Evolutionary conservation across 2,329 filamentous ascomycete genomes (phyloP).

Genomic region (Alternaria postmessia): DNA sequence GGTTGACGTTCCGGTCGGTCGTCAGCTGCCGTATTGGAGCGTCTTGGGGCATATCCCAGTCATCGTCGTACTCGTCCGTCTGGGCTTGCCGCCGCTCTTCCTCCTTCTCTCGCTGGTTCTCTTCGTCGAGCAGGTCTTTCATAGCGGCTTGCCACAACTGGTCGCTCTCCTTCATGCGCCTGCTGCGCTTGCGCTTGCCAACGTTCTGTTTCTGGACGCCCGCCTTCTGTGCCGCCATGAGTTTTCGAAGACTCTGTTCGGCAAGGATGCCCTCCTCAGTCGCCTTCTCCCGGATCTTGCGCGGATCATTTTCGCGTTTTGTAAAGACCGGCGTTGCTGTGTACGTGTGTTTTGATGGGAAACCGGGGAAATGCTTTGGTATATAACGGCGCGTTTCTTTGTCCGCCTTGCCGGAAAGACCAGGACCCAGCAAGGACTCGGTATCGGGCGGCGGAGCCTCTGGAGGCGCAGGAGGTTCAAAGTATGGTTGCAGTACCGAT

Average conservation of each 20-base stretch:
- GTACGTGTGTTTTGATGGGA: slow-evolving; percentile 72
- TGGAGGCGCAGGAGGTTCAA: slow-evolving; percentile 52
- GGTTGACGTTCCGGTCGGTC: slow-evolving; percentile 35
- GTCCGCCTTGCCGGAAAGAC: slow-evolving; percentile 58
- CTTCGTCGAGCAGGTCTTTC: slow-evolving; percentile 57
- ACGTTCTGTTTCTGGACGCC: slow-evolving; percentile 51
- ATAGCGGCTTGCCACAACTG: slow-evolving; percentile 65
- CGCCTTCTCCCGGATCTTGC: slow-evolving; percentile 67
- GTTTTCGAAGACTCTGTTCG: slow-evolving; percentile 69
- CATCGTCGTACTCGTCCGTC: slow-evolving; percentile 28
- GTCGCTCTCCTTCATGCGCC: slow-evolving; percentile 54
- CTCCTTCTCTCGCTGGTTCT: slow-evolving; percentile 42
- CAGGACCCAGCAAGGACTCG: slow-evolving; percentile 60
- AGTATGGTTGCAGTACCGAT: slow-evolving; percentile 49
- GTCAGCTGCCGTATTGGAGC: slow-evolving; percentile 42
- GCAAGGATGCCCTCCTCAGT: slow-evolving; percentile 71
- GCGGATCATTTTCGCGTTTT: slow-evolving; percentile 66
- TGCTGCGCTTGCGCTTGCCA: slow-evolving; percentile 52
- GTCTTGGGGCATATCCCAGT: slow-evolving; percentile 30
- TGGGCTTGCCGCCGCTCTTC: slow-evolving; percentile 31
- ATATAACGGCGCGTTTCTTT: slow-evolving; percentile 62
- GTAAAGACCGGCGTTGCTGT: slow-evolving; percentile 67
- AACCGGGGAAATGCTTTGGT: slow-evolving; percentile 67
- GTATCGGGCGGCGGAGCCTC: slow-evolving; percentile 54
- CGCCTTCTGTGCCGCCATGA: slow-evolving; percentile 60